These are phyloP conservation scores for Acer saccharum DNA, from an alignment of 345 rosid species.

Conservation along the genomic window DNA sequence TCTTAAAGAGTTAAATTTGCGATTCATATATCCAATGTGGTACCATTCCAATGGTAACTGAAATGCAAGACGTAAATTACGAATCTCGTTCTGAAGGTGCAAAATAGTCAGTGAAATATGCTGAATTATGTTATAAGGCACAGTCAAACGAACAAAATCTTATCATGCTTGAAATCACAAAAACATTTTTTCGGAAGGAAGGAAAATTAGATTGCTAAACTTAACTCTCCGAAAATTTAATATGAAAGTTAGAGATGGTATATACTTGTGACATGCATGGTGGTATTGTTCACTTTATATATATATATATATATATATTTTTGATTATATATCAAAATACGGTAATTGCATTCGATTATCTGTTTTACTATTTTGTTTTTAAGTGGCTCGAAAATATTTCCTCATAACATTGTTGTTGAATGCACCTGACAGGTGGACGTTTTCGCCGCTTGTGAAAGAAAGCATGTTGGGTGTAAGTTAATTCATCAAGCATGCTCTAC, in stretches of 20 bases:
- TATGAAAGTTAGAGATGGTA: neutral
- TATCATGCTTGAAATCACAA: neutral
- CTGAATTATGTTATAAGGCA: neutral
- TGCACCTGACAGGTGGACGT: slow-evolving; percentile 70
- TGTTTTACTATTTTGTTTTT: too few relatives aligned
- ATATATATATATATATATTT: neutral
- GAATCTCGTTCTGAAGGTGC: neutral
- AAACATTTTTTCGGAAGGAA: neutral
- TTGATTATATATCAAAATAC: neutral
- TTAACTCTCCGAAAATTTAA: neutral
- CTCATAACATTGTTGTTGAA: slow-evolving; percentile 11
- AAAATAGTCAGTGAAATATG: too few relatives aligned
- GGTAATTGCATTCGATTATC: neutral
- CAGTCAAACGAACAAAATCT: neutral
- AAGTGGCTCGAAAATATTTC: neutral
- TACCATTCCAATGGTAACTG: neutral
- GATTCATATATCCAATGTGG: neutral
- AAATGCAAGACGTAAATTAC: neutral
- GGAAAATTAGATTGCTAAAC: neutral
- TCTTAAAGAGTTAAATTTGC: neutral
- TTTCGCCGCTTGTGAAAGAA: slow-evolving; percentile 76
- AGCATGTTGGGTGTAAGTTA: slow-evolving; percentile 71
- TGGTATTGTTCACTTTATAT: too few relatives aligned
- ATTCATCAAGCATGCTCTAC: neutral
- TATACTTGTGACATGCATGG: neutral